Conservation (phyloP, 495 filamentous ascomycete species). For the Physcia stellaris region DNA sequence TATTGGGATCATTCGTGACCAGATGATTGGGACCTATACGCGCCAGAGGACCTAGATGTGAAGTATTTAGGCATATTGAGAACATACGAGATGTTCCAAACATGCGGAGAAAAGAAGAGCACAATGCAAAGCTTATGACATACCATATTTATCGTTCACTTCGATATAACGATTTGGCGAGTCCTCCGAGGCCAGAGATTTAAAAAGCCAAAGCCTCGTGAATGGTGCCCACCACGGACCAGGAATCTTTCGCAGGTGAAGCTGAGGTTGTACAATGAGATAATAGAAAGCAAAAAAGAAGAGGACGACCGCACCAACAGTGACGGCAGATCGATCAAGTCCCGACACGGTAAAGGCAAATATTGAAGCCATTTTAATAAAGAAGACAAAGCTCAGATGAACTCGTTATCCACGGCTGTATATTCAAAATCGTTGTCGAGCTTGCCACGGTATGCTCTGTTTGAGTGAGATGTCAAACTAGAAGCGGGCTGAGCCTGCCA, state of each 20-base stretch:
- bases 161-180: conserved; percentile 1
- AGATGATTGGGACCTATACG: conserved; percentile 30
- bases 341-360: no score
- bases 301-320: no score
- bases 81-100: not conserved
- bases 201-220: conserved; percentile 6
- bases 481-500: no score
- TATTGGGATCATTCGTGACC: conserved; percentile 25
- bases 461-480: no score
- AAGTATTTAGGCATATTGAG: not conserved
- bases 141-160: conserved; percentile 6
- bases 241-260: conserved; percentile 2
- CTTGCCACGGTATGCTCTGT: no score
- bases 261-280: no score
- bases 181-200: conserved; percentile 1
- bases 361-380: no score
- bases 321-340: no score
- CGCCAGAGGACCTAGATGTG: conserved; percentile 21
- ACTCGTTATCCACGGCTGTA: no score
- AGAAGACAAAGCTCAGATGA: no score
- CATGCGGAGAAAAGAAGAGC: not conserved
- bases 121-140: not conserved
- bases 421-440: no score
- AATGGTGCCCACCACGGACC: conserved; percentile 7
- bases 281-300: no score